Percentiles rank a stretch among this genome's conserved stretches.
phyloP scores from a whole-genome alignment of 1,284 basidiomycete species.

The Cryptococcus sp. region DNA sequence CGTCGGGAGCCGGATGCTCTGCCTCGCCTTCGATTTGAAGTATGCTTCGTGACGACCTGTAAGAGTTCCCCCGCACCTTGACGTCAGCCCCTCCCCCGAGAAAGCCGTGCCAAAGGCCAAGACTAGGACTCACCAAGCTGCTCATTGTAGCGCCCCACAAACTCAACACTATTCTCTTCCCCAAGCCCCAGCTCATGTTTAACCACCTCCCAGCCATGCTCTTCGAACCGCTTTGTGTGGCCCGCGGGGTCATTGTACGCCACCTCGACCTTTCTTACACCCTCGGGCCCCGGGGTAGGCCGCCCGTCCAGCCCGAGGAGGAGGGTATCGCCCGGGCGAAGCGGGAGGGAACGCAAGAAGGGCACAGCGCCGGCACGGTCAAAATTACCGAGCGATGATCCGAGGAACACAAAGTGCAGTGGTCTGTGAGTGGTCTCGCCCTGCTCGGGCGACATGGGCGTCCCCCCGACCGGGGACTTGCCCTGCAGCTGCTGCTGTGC shows the following conservation, averaged over 20 bases:
- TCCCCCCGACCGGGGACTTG: neutral
- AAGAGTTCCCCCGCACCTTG: neutral
- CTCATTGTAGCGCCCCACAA: constrained; percentile 73
- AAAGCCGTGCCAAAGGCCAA: neutral
- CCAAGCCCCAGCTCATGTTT: constrained; percentile 44
- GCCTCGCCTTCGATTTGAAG: constrained; percentile 65
- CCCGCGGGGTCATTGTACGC: constrained; percentile 79
- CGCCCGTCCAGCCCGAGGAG: constrained; percentile 76
- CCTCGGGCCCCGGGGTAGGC: constrained; percentile 38
- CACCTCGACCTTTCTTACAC: constrained; percentile 51
- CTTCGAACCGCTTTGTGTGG: constrained; percentile 76
- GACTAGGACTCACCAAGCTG: constrained; percentile 57
- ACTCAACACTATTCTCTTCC: constrained; percentile 55
- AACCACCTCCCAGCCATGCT: constrained; percentile 74
- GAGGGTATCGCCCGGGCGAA: constrained; percentile 60
- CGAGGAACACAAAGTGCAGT: constrained; percentile 85
- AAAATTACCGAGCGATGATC: constrained; percentile 92
- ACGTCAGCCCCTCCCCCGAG: neutral
- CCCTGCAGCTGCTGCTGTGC: neutral
- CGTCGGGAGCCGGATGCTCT: constrained; percentile 58
- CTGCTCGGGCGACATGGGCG: neutral
- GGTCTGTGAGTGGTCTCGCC: constrained; percentile 46
- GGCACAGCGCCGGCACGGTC: constrained; percentile 64
- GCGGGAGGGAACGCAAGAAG: constrained; percentile 75
- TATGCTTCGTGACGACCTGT: constrained; percentile 83